phyloP scores from a whole-genome alignment of 2,329 filamentous ascomycete species.

The Pseudocercospora cruenta region DNA sequence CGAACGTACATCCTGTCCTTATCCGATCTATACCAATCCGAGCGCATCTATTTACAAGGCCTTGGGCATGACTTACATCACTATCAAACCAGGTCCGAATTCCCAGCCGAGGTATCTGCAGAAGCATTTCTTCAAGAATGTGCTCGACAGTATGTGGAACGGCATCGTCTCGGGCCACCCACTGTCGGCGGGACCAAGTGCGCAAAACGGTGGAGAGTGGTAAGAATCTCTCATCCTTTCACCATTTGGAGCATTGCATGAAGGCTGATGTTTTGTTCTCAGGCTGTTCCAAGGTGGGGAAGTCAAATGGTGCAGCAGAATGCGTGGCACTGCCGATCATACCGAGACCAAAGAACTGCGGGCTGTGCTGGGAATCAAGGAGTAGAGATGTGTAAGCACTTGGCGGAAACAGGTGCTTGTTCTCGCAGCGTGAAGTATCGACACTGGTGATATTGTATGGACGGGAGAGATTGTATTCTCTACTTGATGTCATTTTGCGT shows the following conservation, averaged over 20 bases:
- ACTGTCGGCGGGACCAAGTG: slow-evolving; percentile 30
- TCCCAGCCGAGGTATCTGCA: slow-evolving; percentile 17
- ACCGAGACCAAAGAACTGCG: slow-evolving; percentile 39
- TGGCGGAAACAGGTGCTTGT: background rate
- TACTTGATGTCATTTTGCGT: background rate
- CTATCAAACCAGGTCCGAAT: slow-evolving; percentile 21
- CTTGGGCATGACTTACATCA: slow-evolving; percentile 36
- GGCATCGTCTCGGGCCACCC: slow-evolving; percentile 30
- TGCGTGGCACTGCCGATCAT: slow-evolving; percentile 43
- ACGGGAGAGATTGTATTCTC: background rate
- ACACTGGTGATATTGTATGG: background rate
- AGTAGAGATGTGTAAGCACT: background rate
- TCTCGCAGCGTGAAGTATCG: background rate
- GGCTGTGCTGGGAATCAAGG: slow-evolving; percentile 36
- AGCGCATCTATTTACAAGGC: slow-evolving; percentile 36
- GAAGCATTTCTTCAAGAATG: slow-evolving; percentile 28
- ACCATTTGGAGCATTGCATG: background rate
- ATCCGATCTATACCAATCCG: slow-evolving; percentile 40
- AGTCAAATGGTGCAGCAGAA: slow-evolving; percentile 40
- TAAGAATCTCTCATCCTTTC: background rate
- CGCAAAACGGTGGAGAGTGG: slow-evolving; percentile 43
- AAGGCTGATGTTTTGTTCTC: background rate
- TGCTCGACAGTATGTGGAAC: slow-evolving; percentile 30
- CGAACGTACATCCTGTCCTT: slow-evolving; percentile 36
- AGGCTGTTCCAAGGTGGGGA: slow-evolving; percentile 39